Base-by-base conservation (phyloP, 768 basidiomycete genomes). In the Lactifluus volemus region DNA sequence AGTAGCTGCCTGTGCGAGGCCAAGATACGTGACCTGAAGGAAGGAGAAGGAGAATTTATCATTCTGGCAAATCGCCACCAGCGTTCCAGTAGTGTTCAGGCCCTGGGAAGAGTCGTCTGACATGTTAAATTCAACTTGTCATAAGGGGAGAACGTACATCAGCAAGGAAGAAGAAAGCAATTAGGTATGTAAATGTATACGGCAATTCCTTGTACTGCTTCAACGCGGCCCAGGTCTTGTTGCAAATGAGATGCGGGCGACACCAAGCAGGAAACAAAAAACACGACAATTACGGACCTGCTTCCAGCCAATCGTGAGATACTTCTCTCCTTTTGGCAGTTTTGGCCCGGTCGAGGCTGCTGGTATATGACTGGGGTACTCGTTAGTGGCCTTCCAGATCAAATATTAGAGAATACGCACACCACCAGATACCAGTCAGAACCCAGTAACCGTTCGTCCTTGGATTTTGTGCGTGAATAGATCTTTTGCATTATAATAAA, bases 361-460 rank as follows among this genome's bases (percentile, higher is more conserved):
- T 94, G 92, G 70, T 83, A 92, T 53, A 92, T 80, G 66, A 93
- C 89, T 91, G 55, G 10, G 30, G 53, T 53, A 61, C 39, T 32
- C 38, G 11, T 51, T 17, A 11, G 25, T 48, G 19, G 25, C 51
- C 53, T 36, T 44, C 32, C 5, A 17, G 51, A 39, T 17, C 2
- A 8, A 8, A 39, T 5, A 21, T 12, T 29, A 41, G 47, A 11
- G 21, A 52, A 42, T 1, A 73, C 86, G 51, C 73, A 90, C 89
- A 91, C 92, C 92, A 95, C 84, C 92, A 93, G 52, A 92, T 83
- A 8, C 90, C 91, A 9, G 79, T 76, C 0, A 92, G 49, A 11
- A 94, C 86, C 89, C 87, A 86, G 64, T 90, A 89, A 0, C 75
- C 78, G 59, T 85, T 91, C 14, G 82, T 84, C 25, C 87, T 88